Conservation (phyloP, 345 rosid species). For the Kandelia obovata region DNA sequence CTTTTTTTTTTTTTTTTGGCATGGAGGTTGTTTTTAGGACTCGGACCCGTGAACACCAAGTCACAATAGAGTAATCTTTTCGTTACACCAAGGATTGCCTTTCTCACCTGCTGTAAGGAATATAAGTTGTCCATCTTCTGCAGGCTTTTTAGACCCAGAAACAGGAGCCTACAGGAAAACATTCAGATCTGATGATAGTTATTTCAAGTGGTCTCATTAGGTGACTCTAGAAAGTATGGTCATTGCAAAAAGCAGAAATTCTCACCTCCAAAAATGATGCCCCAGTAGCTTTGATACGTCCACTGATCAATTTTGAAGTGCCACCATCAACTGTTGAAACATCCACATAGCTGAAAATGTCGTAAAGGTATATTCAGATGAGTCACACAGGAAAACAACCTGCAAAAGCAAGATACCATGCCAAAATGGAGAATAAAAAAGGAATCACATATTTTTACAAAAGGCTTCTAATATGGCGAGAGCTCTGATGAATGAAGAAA, state of each 20-base stretch:
- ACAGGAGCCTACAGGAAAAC: constrained; percentile 71
- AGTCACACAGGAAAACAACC: neutral
- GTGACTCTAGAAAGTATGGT: neutral
- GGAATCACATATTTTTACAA: neutral
- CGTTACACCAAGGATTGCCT: neutral
- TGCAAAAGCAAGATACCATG: neutral
- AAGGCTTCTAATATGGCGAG: neutral
- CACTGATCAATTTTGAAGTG: constrained; percentile 61
- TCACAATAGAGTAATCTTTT: too few relatives aligned
- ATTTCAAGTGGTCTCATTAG: neutral
- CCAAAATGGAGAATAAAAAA: neutral
- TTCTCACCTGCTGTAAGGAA: constrained; percentile 80
- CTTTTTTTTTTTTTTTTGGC: too few relatives aligned
- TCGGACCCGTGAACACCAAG: too few relatives aligned
- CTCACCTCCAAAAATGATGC: constrained; percentile 82
- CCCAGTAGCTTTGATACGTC: constrained; percentile 59
- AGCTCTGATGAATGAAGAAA: neutral
- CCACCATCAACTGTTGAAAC: constrained; percentile 87
- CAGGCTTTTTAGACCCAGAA: constrained; percentile 92
- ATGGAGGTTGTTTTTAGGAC: too few relatives aligned
- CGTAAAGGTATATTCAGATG: neutral
- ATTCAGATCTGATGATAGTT: constrained; percentile 1
- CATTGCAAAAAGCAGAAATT: neutral
- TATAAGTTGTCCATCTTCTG: constrained; percentile 83
- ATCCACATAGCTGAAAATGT: constrained; percentile 69